Evolutionary conservation across 1,139 yeast species (phyloP), one percentile per base, ranked within the genome.

Genomic region (Hansenula sp.): DNA sequence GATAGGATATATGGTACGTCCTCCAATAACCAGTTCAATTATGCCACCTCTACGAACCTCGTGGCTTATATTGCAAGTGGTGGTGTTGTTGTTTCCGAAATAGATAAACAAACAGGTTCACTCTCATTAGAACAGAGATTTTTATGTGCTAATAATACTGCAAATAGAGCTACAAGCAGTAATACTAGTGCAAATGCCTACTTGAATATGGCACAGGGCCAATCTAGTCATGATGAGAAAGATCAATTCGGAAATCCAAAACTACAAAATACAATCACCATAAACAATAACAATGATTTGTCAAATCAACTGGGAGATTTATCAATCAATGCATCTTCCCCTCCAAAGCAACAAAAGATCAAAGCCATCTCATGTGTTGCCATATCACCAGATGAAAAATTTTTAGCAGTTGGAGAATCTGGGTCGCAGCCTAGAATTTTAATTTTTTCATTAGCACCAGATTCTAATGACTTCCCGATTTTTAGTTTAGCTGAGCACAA

Each of bases 11-110:
- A 66, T 42, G 77, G 77, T 1, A 67, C 75, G 0, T 68, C 74
- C 2, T 68, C 74, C 0, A 59, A 58, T n/a, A 57, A 62, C 6
- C 57, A 60, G 16, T 56, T 69, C 11, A 64, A 73, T 38, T 66
- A 79, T 46, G 62, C 70, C 24, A 62, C 71, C 1, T 69, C 67
- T 24, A 72, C 65, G 12, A 64, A 72, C 48, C 46, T 65, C 6
- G 54, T 82, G 13, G 87, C 83, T 0, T 81, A 81, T 53, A 72
- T 79, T 2, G 85, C 85, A 4, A 81, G 88, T 41, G 85, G 86
- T 7, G 88, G 88, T 0, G 86, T 80, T 1, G 84, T 81, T 5
- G 77, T 79, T 5, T 63, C 76, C 36, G 54, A 59, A 25, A 45
- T 72, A 2, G 58, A 65, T 42, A 50, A 42, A 19, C 37, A 50